A percentile compares a stretch with the other conserved stretches of the same genome.
Evolutionary conservation across 345 rosid species (phyloP).

Genomic region (Arabidopsis thaliana): TAIR10.1 NC_003076.8:7378001-7378500

Average conservation of each 20-base stretch:
- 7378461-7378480: too few species aligned
- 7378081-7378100: constrained; percentile 8
- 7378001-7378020: not conserved
- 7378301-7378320: too few species aligned
- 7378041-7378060: not conserved
- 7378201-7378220: not conserved
- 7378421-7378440: too few species aligned
- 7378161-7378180: constrained; percentile 23
- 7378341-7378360: too few species aligned
- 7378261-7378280: not conserved
- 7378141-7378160: not conserved
- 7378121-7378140: not conserved
- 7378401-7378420: too few species aligned
- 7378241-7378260: not conserved
- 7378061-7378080: not conserved
- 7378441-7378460: too few species aligned
- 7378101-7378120: constrained; percentile 21
- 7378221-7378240: not conserved
- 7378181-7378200: constrained; percentile 33
- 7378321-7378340: too few species aligned
- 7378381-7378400: too few species aligned
- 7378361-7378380: too few species aligned
- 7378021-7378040: not conserved
- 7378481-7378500: too few species aligned
- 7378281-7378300: too few species aligned